Conservation (phyloP, 352 stramenopile genomes). For the Elongisporangium senticosum region DNA sequence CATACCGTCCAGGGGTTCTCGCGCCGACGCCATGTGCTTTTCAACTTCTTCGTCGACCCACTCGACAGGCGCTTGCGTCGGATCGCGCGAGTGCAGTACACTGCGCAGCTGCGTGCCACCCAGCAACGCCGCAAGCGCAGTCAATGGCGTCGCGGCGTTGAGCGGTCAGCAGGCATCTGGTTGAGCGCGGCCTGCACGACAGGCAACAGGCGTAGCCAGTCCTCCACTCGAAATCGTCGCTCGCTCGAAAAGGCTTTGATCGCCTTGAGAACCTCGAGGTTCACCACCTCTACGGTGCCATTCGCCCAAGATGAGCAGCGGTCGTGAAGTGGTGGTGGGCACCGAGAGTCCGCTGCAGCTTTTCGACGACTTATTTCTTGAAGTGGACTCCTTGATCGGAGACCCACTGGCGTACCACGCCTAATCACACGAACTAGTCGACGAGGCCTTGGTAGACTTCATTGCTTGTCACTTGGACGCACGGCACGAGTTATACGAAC, state of each 20-base stretch:
- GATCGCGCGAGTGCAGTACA: constrained; percentile 1
- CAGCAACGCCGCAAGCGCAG: constrained; percentile 8
- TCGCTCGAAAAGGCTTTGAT: neutral
- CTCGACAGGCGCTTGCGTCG: neutral
- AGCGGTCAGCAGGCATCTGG: constrained; percentile 6
- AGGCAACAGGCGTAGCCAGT: constrained; percentile 7
- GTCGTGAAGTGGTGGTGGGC: constrained; percentile 19
- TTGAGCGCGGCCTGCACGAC: constrained; percentile 13
- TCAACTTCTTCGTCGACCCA: constrained; percentile 8
- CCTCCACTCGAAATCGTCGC: neutral
- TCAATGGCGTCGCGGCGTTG: constrained; percentile 1
- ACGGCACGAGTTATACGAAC: constrained; percentile 17
- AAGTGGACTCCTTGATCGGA: constrained; percentile 22
- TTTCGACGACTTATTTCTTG: constrained; percentile 18
- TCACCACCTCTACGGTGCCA: constrained; percentile 24
- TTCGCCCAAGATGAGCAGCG: constrained; percentile 27
- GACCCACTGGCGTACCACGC: constrained; percentile 16
- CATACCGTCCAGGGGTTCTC: constrained; percentile 5
- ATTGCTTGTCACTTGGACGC: neutral
- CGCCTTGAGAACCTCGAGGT: constrained; percentile 17
- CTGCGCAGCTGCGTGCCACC: constrained; percentile 1
- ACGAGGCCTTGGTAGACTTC: constrained; percentile 1
- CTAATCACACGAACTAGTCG: constrained; percentile 27
- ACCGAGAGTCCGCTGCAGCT: constrained; percentile 9
- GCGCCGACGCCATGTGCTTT: neutral